Evolutionary conservation across 331 rosid genomes (phyloP).

Genomic region (Telfairia occidentalis): DNA sequence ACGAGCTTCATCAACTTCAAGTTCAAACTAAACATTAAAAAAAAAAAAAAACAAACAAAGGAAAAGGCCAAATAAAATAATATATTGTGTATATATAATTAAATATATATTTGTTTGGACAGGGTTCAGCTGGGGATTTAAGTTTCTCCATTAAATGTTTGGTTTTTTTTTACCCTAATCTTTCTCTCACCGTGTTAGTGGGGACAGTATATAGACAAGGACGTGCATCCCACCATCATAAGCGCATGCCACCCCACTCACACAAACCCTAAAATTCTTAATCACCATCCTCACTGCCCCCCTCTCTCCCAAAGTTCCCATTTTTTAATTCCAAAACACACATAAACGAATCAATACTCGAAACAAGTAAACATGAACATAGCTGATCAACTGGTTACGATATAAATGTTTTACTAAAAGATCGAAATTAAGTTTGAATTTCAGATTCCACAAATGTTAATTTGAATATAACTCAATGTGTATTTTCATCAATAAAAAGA

Average conservation of each 20-base stretch:
- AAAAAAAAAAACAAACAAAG: no score
- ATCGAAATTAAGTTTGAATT: no score
- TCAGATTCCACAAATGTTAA: no score
- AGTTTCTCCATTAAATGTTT: not conserved
- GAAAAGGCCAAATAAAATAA: not conserved
- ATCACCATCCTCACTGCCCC: slow-evolving; percentile 2
- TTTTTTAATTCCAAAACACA: not conserved
- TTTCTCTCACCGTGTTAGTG: not conserved
- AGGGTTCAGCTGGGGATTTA: not conserved
- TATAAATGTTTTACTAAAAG: no score
- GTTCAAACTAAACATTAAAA: no score
- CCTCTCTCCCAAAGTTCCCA: not conserved
- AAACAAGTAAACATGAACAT: no score
- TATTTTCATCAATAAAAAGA: no score
- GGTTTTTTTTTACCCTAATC: not conserved
- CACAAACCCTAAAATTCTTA: slow-evolving; percentile 22
- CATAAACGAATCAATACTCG: no score
- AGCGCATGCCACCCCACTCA: slow-evolving; percentile 22
- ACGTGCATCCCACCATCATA: slow-evolving; percentile 22
- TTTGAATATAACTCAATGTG: no score
- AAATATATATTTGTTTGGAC: not conserved
- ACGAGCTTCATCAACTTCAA: not conserved
- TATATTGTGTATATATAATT: not conserved
- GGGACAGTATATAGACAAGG: slow-evolving; percentile 8
- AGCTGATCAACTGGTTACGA: no score